Evolutionary conservation across 2,329 filamentous ascomycete species (phyloP), one percentile per base, ranked within the genome.

Genomic region (Aspergillus proliferans): DNA sequence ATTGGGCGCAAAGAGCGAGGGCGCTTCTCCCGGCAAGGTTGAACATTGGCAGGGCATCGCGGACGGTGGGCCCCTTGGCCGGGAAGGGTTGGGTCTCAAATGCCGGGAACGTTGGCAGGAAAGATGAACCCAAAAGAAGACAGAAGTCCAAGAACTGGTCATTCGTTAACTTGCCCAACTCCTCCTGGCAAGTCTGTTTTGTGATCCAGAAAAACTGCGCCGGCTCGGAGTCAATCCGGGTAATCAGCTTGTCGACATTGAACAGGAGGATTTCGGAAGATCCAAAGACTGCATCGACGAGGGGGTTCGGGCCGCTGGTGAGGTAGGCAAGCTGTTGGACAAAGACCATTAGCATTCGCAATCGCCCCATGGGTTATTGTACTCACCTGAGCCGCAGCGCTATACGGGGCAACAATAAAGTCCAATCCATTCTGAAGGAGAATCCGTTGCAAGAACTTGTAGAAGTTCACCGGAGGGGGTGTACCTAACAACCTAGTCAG

Each of bases 211-310:
- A 73, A 62, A 94, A 86, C 14, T 77, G 79, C 52, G 81, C 81
- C 34, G 74, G 74, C 18, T 88, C 83, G 76, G 65, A 64, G 24
- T 75, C 71, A 48, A 76, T 67, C 26, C 67, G 61, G 30, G 72
- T 88, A 52, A 96, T 80, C 50, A 85, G 74, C 65, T 89, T 87
- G 54, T 87, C 82, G 60, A 93, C 83, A 30, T 90, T 87, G 63
- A 94, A 96, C 33, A 95, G 78, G 46, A 97, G 82, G 39, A 91
- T 77, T 67, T 95, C 90, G 45, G 89, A 85, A 1, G 89, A 84
- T 28, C 89, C 91, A 77, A 88, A 90, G 59, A 95, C 78, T 14
- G 85, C 87, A 49, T 87, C 85, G 52, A 81, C 70, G 26, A 83
- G 82, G 60, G 87, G 83, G 45, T 82, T 81, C 9, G 81, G 80